phyloP scores from a whole-genome alignment of 768 basidiomycete genomes.

The Termitomyces sp. region DNA sequence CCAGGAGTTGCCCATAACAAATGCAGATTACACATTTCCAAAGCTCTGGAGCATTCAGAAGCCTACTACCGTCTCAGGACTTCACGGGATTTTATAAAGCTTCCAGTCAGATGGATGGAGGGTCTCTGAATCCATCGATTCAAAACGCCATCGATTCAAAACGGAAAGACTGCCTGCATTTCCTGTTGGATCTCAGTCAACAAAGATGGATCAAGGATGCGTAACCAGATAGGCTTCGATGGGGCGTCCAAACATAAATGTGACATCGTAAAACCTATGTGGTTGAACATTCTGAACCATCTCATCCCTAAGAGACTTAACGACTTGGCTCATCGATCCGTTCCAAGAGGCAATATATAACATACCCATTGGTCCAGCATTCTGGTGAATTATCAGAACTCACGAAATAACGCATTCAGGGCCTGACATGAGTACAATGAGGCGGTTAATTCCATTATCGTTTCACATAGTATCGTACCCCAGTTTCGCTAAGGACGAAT shows the following conservation, averaged over 20 bases:
- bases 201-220: constrained; percentile 41
- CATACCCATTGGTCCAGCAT: constrained; percentile 57
- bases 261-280: constrained; percentile 28
- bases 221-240: no score
- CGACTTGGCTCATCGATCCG: constrained; percentile 22
- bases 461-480: constrained; percentile 47
- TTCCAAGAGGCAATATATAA: background rate
- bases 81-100: constrained; percentile 42
- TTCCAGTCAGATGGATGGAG: constrained; percentile 43
- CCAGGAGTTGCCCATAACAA: no score
- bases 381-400: constrained; percentile 20
- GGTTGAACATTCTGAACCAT: constrained; percentile 41
- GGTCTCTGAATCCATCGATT: constrained; percentile 55
- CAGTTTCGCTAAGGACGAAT: constrained; percentile 17
- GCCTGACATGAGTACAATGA: background rate
- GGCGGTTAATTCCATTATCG: background rate
- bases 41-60: no score
- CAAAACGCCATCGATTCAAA: constrained; percentile 61
- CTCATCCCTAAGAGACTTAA: constrained; percentile 50
- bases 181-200: constrained; percentile 46
- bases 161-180: constrained; percentile 63
- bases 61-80: background rate
- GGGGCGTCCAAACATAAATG: background rate
- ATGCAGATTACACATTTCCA: no score
- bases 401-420: constrained; percentile 25